Percentiles rank a stretch among this genome's conserved stretches.
These are phyloP conservation scores for Amanita rimosa DNA, from an alignment of 768 basidiomycete genomes.

Conservation along the genomic window DNA sequence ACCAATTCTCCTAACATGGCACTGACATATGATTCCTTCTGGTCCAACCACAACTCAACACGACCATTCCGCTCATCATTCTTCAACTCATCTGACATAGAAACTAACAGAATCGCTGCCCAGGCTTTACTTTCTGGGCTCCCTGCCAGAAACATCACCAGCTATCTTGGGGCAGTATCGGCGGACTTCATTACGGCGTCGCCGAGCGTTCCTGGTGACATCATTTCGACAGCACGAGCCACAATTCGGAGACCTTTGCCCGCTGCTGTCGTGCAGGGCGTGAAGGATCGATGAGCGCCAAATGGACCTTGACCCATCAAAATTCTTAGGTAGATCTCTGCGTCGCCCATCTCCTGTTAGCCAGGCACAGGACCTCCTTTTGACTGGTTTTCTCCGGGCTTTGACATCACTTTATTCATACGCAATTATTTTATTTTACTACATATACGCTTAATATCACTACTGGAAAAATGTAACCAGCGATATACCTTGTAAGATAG, in stretches of 20 bases:
- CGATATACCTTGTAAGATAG: slow-evolving; percentile 1
- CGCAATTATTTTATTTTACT: slow-evolving; percentile 4
- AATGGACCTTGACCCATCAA: not conserved
- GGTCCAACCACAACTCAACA: slow-evolving; percentile 6
- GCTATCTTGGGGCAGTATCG: not conserved
- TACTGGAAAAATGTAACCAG: not conserved
- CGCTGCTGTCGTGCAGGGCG: not conserved
- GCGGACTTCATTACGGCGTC: not conserved
- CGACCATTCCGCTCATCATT: slow-evolving; percentile 8
- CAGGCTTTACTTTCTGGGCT: slow-evolving; percentile 1
- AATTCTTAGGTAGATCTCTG: no score
- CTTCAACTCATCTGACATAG: not conserved
- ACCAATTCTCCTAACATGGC: not conserved
- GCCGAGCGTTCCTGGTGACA: not conserved
- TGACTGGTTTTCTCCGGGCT: not conserved
- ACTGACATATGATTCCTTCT: slow-evolving; percentile 8
- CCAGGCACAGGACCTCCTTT: not conserved
- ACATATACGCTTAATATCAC: not conserved
- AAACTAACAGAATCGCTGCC: slow-evolving; percentile 1
- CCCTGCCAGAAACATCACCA: not conserved
- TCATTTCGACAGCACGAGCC: not conserved
- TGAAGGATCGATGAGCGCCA: not conserved
- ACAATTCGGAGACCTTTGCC: not conserved
- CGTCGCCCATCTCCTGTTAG: no score
- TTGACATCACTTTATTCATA: not conserved